Evolutionary conservation across 2,329 filamentous ascomycete genomes (phyloP).

Genomic region (Exophiala bonariae): DNA sequence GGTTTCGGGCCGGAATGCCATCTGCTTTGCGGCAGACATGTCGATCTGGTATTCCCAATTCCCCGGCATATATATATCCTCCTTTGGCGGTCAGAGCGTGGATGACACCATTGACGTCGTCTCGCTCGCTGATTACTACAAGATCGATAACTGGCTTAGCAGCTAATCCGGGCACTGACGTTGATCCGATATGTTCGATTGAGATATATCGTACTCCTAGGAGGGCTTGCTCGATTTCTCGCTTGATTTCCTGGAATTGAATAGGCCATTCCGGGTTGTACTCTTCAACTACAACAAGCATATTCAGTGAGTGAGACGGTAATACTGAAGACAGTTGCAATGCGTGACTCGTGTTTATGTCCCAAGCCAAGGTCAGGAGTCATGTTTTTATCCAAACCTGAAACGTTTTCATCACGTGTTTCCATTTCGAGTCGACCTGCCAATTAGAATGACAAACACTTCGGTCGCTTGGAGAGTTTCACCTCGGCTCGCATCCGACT

Average conservation of each 20-base stretch:
- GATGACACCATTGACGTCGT: constrained; percentile 30
- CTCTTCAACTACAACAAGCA: constrained; percentile 18
- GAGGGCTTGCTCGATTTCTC: constrained; percentile 19
- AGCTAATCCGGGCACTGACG: constrained; percentile 36
- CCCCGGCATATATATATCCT: constrained; percentile 38
- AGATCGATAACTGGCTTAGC: constrained; percentile 41
- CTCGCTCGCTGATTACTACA: constrained; percentile 33
- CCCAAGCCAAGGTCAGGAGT: too few species aligned
- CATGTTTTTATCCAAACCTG: too few species aligned
- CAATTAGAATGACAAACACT: too few species aligned
- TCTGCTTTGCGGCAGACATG: constrained; percentile 36
- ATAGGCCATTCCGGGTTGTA: constrained; percentile 19
- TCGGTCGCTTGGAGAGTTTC: too few species aligned
- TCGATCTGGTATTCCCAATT: constrained; percentile 37
- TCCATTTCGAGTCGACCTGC: too few species aligned
- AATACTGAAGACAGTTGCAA: too few species aligned
- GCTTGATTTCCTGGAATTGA: constrained; percentile 19
- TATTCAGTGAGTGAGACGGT: too few species aligned
- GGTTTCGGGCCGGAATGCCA: constrained; percentile 32
- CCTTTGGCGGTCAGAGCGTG: constrained; percentile 32
- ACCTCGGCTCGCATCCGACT: too few species aligned
- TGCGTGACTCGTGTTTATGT: too few species aligned
- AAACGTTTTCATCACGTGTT: too few species aligned
- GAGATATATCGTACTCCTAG: constrained; percentile 12
- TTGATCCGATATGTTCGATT: constrained; percentile 41